Base-by-base conservation (phyloP, 192 early-diverging fungal species). In the Backusella australiensis region DNA sequence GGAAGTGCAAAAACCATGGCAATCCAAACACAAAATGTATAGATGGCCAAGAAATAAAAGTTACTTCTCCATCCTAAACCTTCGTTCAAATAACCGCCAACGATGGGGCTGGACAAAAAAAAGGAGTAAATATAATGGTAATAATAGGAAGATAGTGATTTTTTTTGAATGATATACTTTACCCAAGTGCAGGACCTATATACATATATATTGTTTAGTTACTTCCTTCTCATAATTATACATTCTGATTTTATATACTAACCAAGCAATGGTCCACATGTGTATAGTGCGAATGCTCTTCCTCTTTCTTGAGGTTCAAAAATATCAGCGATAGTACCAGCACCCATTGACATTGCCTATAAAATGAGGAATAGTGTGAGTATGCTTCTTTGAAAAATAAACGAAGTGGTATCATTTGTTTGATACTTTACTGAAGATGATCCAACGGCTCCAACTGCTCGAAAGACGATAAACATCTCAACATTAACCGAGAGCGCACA, bases 21-120 rank as follows among this genome's bases (percentile, higher is more conserved):
- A 6, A 77, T 14, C 36, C 67, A 77, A 29, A 77, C 15, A 34
- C 26, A 44, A 39, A 77, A 75, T 5, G 38, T 35, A 41, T 78
- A 78, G 0, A 80, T 77, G 11, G 79, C 36, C 32, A 83, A 38
- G 56, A 80, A 80, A 53, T 71, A 83, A 65, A 83, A 80, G 23
- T 59, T 78, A 36, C 76, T 78, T 44, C 82, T 79, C 79, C 78
- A 83, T 8, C 82, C 82, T n/a, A 80, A 63, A 3, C 71, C 78
- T 72, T 80, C 34, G 29, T 77, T 83, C 6, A 83, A 34, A 59
- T 78, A 77, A 19, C 82, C 82, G 23, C 82, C 82, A 73, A 83
- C 73, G 34, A 83, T 76, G 0, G 82, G 78, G 9, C 81, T 74
- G 19, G 6, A 42, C 15, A 72, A 3, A 46, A 11, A 53, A n/a